phyloP scores from a whole-genome alignment of 805 yeast genomes.

The Candida piceae region DNA sequence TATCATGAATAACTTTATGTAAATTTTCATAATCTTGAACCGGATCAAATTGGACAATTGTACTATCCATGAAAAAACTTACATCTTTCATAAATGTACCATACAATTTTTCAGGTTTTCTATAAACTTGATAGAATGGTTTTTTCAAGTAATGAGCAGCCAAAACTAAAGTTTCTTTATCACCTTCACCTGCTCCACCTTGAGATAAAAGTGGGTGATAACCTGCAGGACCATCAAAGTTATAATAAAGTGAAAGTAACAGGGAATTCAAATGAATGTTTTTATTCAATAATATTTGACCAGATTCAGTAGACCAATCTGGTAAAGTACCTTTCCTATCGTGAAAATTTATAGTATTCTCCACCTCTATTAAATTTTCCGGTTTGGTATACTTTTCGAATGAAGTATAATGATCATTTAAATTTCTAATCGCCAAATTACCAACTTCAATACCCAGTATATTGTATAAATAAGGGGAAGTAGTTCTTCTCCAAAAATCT shows the following conservation, averaged over 20 bases:
- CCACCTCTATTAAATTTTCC: conserved; percentile 14
- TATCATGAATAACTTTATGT: conserved; percentile 8
- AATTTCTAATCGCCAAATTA: conserved; percentile 14
- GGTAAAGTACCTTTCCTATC: conserved; percentile 62
- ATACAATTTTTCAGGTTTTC: conserved; percentile 25
- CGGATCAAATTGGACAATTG: conserved; percentile 30
- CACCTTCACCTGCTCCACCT: conserved; percentile 73
- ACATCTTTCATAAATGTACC: conserved; percentile 19
- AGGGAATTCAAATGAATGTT: conserved; percentile 52
- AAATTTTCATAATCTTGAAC: conserved; percentile 18
- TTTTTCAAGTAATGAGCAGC: conserved; percentile 49
- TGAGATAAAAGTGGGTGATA: conserved; percentile 58
- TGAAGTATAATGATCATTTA: conserved; percentile 22
- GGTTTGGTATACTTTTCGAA: conserved; percentile 9
- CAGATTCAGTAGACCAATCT: conserved; percentile 63
- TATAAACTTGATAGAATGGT: conserved; percentile 45
- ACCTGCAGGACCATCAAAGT: conserved; percentile 55
- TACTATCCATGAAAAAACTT: conserved; percentile 22
- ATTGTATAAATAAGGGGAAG: conserved; percentile 55
- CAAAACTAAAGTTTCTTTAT: conserved; percentile 67
- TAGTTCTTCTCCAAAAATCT: conserved; percentile 68
- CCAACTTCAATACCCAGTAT: conserved; percentile 29
- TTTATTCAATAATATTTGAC: conserved; percentile 59
- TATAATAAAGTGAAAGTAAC: conserved; percentile 60
- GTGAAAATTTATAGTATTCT: conserved; percentile 39